A percentile compares a stretch with the other conserved stretches of the same genome.
Evolutionary conservation across 148 eudicot species (phyloP).

Genomic region (Silene latifolia): DNA sequence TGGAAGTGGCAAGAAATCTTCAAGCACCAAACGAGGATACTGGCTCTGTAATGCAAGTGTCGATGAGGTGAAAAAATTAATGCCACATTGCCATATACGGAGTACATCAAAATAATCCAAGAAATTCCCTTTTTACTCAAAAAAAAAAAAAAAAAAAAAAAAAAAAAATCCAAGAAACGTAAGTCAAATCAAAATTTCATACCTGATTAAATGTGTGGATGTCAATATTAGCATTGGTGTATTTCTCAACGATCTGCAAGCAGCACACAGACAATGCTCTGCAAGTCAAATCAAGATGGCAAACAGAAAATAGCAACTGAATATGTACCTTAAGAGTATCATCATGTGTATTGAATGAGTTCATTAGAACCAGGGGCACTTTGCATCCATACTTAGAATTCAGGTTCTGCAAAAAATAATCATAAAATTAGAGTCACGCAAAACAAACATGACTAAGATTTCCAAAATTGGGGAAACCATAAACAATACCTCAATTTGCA

Average conservation of each 20-base stretch:
- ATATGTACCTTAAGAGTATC: slow-evolving; percentile 73
- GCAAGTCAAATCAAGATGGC: not conserved
- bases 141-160: too few species aligned
- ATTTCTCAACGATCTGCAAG: slow-evolving; percentile 81
- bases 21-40: slow-evolving; percentile 85
- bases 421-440: slow-evolving; percentile 16
- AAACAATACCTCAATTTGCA: slow-evolving; percentile 77
- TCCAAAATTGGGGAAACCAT: not conserved
- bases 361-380: slow-evolving; percentile 92
- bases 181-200: slow-evolving; percentile 14
- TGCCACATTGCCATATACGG: not conserved
- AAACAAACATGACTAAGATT: not conserved
- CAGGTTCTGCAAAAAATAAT: slow-evolving; percentile 42
- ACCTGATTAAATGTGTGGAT: slow-evolving; percentile 99
- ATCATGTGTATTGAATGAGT: slow-evolving; percentile 98
- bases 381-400: slow-evolving; percentile 84
- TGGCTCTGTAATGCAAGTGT: slow-evolving; percentile 57
- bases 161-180: not conserved
- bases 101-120: not conserved
- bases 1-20: slow-evolving; percentile 76
- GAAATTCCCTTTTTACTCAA: too few species aligned
- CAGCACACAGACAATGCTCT: slow-evolving; percentile 21
- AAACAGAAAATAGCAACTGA: not conserved
- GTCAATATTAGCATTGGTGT: slow-evolving; percentile 61
- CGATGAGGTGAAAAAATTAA: slow-evolving; percentile 9